Base-by-base conservation (phyloP, 257 asterid genomes). In the Nicotiana tabacum region DNA sequence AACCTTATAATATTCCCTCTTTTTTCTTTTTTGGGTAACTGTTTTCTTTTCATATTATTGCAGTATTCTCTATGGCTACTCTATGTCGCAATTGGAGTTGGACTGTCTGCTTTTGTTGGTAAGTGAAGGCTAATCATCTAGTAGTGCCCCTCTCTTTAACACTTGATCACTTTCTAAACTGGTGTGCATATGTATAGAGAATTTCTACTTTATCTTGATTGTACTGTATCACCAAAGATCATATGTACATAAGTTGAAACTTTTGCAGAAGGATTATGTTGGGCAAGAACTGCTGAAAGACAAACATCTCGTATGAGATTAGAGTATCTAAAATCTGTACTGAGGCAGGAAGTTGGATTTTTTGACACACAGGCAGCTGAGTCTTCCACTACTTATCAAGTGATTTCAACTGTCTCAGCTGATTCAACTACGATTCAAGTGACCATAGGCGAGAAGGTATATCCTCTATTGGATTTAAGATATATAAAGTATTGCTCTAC, bases 251-350 rank as follows among this genome's bases (percentile, higher is more conserved):
- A 32, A 4, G 35, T 65, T 65, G 53, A 68, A 18, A 32, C 66
- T 74, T 85, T 64, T 81, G 37, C 91, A 94, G 98, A 94, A 79
- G 98, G 98, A 81, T 64, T 94, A 35, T 94, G 98, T 77, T 94
- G 98, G 98, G 97, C 97, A 76, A 92, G 97, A 89, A 94, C 98
- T 2, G 98, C 98, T 62, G 98, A 94, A 86, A 94, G 98, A 80
- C 98, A 94, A 88, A 92, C 92, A 60, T 92, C 98, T 51, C 37
- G 92, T 74, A 92, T 94, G 98, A 89, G 98, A 89, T n/a, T 94
- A n/a, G 97, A 91, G 85, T 94, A 92, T 88, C 94, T 94, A 16
- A 92, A 88, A 88, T 91, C 97, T 80, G 97, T 92, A 29, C 91
- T 92, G 2, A 88, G 88, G 84, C 97, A 92, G 85, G 98, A 92